A percentile compares a stretch with the other conserved stretches of the same genome.
phyloP scores from a whole-genome alignment of 2,329 filamentous ascomycete species.

The Colletotrichum limetticola region DNA sequence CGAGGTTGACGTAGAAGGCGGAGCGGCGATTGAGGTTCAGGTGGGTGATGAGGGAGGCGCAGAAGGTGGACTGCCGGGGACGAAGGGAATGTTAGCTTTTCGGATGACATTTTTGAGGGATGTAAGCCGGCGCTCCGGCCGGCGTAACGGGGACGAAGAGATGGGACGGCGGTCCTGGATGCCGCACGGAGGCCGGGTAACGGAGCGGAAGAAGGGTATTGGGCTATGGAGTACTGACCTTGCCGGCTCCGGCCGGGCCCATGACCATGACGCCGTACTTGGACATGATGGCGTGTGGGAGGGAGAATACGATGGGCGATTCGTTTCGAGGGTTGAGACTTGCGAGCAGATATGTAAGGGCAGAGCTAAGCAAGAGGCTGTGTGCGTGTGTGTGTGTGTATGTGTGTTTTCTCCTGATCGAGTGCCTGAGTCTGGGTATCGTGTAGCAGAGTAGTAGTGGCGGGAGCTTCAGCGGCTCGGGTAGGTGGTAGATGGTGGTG shows the following conservation, averaged over 20 bases:
- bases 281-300: constrained; percentile 70
- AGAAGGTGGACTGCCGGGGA: constrained; percentile 84
- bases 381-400: not conserved
- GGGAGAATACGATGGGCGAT: not conserved
- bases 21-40: constrained; percentile 91
- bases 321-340: not conserved
- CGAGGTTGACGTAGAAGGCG: constrained; percentile 97
- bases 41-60: constrained; percentile 91
- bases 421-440: not conserved
- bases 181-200: constrained; percentile 9
- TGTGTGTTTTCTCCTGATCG: not conserved
- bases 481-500: not conserved
- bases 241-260: constrained; percentile 95
- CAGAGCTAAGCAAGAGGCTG: not conserved
- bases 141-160: not conserved
- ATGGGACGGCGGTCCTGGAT: not conserved
- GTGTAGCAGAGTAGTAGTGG: not conserved
- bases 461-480: not conserved
- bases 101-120: not conserved
- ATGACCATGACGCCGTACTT: constrained; percentile 96
- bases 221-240: constrained; percentile 60
- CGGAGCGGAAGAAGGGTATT: not conserved
- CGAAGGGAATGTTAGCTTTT: not conserved
- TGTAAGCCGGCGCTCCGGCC: not conserved
- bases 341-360: constrained; percentile 13